phyloP scores from a whole-genome alignment of 2,329 filamentous ascomycete species.

The Sporothrix brunneoviolacea region DNA sequence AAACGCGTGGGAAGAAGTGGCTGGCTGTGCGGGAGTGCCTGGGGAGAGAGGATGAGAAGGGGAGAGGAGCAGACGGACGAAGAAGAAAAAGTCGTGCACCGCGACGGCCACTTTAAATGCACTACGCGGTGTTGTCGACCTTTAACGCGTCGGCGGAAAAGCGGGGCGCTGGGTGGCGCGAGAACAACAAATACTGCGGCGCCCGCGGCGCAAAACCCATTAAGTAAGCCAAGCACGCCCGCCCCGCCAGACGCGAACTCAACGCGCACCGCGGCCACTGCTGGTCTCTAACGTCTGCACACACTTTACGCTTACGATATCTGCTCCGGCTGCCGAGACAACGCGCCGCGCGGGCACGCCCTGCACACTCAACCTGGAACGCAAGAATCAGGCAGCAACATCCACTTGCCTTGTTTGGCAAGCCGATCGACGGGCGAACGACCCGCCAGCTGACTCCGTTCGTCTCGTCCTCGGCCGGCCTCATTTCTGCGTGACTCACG shows the following conservation, averaged over 20 bases:
- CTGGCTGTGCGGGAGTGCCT: conserved; percentile 6
- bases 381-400: conserved; percentile 4
- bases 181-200: conserved; percentile 18
- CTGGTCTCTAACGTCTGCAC: conserved; percentile 6
- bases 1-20: not conserved
- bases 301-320: conserved; percentile 8
- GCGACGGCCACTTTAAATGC: conserved; percentile 20
- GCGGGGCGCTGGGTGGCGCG: conserved; percentile 11
- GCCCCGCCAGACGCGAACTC: conserved; percentile 11
- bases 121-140: conserved; percentile 14
- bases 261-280: conserved; percentile 8
- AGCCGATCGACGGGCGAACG: too few relatives aligned
- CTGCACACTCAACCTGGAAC: not conserved
- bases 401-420: not conserved
- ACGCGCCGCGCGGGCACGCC: not conserved
- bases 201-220: too few relatives aligned
- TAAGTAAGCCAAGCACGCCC: not conserved
- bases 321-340: not conserved
- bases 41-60: conserved; percentile 1
- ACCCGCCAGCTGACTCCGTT: too few relatives aligned
- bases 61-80: conserved; percentile 2
- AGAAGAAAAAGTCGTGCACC: conserved; percentile 15
- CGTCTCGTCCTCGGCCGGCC: not conserved
- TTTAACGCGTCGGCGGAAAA: conserved; percentile 17
- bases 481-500: not conserved